Base-by-base conservation (phyloP, 495 filamentous ascomycete species). In the Penicillium canescens region DNA sequence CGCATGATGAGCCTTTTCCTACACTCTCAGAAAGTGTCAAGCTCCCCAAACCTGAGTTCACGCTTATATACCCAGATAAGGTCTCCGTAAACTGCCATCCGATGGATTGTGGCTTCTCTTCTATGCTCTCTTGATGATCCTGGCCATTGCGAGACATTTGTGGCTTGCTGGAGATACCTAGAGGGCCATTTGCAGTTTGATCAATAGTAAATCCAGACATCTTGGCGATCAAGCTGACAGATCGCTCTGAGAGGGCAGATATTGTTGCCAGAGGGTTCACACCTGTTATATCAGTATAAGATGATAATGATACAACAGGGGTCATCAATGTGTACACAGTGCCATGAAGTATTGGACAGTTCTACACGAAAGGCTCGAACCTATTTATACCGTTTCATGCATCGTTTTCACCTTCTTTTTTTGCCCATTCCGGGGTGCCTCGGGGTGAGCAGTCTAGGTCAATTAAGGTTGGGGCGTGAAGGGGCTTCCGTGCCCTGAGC, bases 231-330 rank as follows among this genome's bases (percentile, higher is more conserved):
- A 68, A 64, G 45, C 81, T 78, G 9, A 88, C 73, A 0, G 78
- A 80, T 28, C 86, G 75, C 66, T 88, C 85, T 0, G 86, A 82
- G 21, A 90, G 73, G 16, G 86, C 84, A 0, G 85, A 78, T 35
- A 88, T 87, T 3, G 85, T 90, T 13, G 83, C 86, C 50, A 87
- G 81, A n/a, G 84, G 84, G 58, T 89, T 89, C 11, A 83, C 82
- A 18, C 59, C 52, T 60, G 6, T 20, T 13, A 36, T 1, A 16
- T 21, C 28, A 31, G 28, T 10, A 7, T 24, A 24, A 24, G 23
- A 24, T 24, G 23, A 24, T 24, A 6, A 24, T 24, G 4, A 24
- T 24, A 24, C 6, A 24, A 6, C 23, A 24, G 23, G 23, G 3
- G 23, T 24, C 23, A 24, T 24, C 0, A 24, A 24, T 24, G 23